Percentiles rank a stretch among this genome's conserved stretches.
Conservation (phyloP, 2,329 filamentous ascomycete genomes). For the Diaporthe nobilis region DNA sequence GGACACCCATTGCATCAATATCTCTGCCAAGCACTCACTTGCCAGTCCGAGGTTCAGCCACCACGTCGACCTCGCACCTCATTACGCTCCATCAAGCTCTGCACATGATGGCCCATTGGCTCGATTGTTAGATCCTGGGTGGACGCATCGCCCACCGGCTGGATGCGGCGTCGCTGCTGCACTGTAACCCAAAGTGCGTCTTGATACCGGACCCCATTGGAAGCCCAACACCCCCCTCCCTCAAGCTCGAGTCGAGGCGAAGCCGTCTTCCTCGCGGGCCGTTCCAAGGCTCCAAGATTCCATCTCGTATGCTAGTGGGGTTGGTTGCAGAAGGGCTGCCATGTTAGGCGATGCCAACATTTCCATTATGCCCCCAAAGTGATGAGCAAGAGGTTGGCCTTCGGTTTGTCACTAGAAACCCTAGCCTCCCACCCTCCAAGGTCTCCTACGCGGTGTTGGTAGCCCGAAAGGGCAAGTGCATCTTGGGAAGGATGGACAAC, state of each 20-base stretch:
- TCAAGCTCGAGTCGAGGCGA: slow-evolving; percentile 10
- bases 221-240: not conserved
- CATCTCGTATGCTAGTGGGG: not conserved
- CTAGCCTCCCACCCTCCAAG: not conserved
- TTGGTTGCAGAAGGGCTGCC: not conserved
- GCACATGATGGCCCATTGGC: not conserved
- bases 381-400: not conserved
- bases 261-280: slow-evolving; percentile 4
- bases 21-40: not conserved
- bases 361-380: slow-evolving; percentile 1
- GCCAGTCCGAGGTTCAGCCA: slow-evolving; percentile 17
- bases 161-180: slow-evolving; percentile 18
- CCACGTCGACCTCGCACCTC: not conserved
- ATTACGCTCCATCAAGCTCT: not conserved
- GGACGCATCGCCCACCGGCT: not conserved
- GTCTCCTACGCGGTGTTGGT: not conserved
- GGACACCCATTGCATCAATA: not conserved
- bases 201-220: slow-evolving; percentile 1
- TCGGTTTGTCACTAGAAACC: not conserved
- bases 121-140: not conserved
- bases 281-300: slow-evolving; percentile 2
- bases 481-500: slow-evolving; percentile 7
- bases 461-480: not conserved
- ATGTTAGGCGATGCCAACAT: not conserved
- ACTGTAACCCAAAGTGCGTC: slow-evolving; percentile 22